Conservation (phyloP, 2,329 filamentous ascomycete genomes). For the Pseudonectria buxi region DNA sequence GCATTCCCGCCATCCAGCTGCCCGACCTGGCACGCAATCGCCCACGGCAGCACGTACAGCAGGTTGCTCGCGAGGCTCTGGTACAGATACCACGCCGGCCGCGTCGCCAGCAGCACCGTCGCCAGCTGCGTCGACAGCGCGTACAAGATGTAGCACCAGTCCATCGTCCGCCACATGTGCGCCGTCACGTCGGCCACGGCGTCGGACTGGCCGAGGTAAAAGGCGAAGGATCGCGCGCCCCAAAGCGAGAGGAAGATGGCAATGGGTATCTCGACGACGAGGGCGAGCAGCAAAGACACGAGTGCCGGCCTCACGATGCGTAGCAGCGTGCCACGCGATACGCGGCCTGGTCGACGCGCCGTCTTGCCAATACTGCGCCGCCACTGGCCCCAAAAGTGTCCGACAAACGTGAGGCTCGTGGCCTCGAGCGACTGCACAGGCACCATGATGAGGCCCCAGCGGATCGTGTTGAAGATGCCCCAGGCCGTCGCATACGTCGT, state of each 20-base stretch:
- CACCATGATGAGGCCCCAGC: constrained; percentile 70
- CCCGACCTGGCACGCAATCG: constrained; percentile 51
- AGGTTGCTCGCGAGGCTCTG: constrained; percentile 62
- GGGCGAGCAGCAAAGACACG: constrained; percentile 43
- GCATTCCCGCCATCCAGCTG: constrained; percentile 45
- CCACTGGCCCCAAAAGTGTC: constrained; percentile 57
- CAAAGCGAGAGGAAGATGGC: constrained; percentile 55
- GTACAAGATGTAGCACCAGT: constrained; percentile 66
- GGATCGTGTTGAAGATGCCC: constrained; percentile 67
- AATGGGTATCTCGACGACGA: constrained; percentile 54
- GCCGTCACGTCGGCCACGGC: constrained; percentile 53
- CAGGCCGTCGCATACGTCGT: constrained; percentile 63
- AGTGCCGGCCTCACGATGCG: constrained; percentile 47
- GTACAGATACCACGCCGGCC: constrained; percentile 60
- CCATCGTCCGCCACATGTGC: constrained; percentile 57
- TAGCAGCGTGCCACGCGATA: constrained; percentile 14
- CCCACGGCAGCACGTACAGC: constrained; percentile 64
- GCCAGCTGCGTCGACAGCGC: constrained; percentile 59
- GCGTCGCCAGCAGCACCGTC: constrained; percentile 56
- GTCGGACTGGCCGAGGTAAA: constrained; percentile 51
- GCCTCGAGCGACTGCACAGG: constrained; percentile 62
- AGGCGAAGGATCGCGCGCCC: constrained; percentile 54
- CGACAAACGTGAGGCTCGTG: constrained; percentile 57
- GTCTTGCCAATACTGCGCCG: constrained; percentile 22
- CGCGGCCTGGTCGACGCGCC: constrained; percentile 9